Percentiles rank a stretch among this genome's conserved stretches.
These are phyloP conservation scores for Comarum palustre DNA, from an alignment of 306 rosid genomes.

Conservation along the genomic window DNA sequence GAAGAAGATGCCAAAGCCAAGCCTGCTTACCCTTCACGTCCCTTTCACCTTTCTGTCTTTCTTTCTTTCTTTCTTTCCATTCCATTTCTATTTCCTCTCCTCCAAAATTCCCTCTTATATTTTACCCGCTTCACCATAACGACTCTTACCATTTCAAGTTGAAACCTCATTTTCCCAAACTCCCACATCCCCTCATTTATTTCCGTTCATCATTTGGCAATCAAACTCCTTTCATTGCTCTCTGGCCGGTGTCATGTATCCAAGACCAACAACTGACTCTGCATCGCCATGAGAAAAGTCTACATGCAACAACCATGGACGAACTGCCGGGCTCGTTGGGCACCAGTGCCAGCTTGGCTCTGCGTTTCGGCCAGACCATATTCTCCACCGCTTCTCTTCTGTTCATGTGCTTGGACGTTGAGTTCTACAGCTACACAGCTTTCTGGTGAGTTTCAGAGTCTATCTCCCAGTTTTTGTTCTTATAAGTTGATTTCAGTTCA, in stretches of 20 bases:
- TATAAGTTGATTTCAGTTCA: background rate
- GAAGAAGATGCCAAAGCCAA: constrained; percentile 28
- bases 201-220: background rate
- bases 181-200: background rate
- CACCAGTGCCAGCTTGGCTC: constrained; percentile 88
- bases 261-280: constrained; percentile 20
- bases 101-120: background rate
- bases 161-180: background rate
- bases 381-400: constrained; percentile 85
- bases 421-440: constrained; percentile 75
- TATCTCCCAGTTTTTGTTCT: background rate
- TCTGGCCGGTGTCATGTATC: constrained; percentile 14
- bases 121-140: constrained; percentile 6
- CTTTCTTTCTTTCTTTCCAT: background rate
- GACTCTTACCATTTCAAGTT: constrained; percentile 8
- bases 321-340: constrained; percentile 91
- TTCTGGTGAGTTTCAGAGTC: constrained; percentile 56
- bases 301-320: constrained; percentile 50
- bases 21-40: constrained; percentile 28
- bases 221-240: constrained; percentile 14
- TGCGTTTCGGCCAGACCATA: constrained; percentile 81
- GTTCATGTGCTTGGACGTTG: constrained; percentile 73
- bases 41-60: constrained; percentile 12
- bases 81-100: background rate
- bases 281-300: constrained; percentile 21